Percentiles rank a stretch among this genome's conserved stretches.
These are phyloP conservation scores for Houttuynia cordata DNA, from an alignment of 164 flowering plant genomes.

Conservation along the genomic window DNA sequence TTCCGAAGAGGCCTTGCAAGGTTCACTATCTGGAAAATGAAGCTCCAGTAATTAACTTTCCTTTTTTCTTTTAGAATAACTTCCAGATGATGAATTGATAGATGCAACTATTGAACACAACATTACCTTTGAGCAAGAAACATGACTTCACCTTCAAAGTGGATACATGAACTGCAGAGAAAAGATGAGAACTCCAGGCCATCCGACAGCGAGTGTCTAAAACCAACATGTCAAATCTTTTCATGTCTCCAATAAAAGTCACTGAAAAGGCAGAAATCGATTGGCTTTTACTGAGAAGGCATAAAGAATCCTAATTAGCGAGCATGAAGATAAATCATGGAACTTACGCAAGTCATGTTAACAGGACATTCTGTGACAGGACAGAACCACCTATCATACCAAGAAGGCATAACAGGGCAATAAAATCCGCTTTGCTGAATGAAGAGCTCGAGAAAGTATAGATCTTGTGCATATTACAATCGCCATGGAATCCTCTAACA, in stretches of 20 bases:
- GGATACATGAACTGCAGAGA: background rate
- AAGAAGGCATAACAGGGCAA: conserved; percentile 45
- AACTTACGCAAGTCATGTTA: background rate
- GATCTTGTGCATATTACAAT: conserved; percentile 52
- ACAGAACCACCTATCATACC: conserved; percentile 45
- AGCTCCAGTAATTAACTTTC: no score
- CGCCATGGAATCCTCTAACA: conserved; percentile 83
- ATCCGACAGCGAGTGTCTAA: background rate
- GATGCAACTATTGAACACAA: background rate
- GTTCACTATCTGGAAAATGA: no score
- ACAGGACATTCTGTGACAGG: conserved; percentile 33
- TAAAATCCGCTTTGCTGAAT: conserved; percentile 29
- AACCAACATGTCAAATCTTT: background rate
- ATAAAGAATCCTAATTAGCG: background rate
- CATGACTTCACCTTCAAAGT: background rate
- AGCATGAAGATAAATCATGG: background rate
- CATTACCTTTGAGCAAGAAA: background rate
- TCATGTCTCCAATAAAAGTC: background rate
- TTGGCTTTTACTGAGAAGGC: background rate
- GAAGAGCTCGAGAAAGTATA: conserved; percentile 46
- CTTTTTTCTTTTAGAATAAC: no score
- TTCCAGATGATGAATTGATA: background rate
- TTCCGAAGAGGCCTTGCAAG: no score
- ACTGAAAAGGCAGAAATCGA: background rate
- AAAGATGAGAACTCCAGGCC: background rate